phyloP scores from a whole-genome alignment of 805 yeast species.

The Candida lessepsii region DNA sequence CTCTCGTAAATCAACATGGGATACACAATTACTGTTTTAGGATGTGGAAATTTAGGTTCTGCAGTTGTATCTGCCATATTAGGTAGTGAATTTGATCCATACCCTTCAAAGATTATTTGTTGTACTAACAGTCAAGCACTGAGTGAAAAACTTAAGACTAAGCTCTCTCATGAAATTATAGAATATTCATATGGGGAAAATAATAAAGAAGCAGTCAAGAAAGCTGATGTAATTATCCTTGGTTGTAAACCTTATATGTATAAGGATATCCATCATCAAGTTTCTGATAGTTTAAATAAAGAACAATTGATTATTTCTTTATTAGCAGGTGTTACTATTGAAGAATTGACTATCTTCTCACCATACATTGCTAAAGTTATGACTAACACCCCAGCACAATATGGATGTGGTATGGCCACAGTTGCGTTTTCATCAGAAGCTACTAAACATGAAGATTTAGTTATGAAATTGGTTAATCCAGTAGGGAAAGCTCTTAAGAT shows the following conservation, averaged over 20 bases:
- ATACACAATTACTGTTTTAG: conserved; percentile 74
- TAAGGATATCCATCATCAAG: conserved; percentile 54
- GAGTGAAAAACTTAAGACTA: conserved; percentile 46
- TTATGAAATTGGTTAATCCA: conserved; percentile 54
- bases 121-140: conserved; percentile 53
- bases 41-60: conserved; percentile 95
- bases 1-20: conserved; percentile 4
- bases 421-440: conserved; percentile 68
- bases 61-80: conserved; percentile 84
- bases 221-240: conserved; percentile 69
- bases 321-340: conserved; percentile 90
- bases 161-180: conserved; percentile 43
- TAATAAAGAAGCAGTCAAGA: conserved; percentile 58
- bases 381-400: conserved; percentile 96
- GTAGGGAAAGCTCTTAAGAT: conserved; percentile 66
- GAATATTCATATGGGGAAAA: conserved; percentile 46
- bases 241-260: conserved; percentile 90
- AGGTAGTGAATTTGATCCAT: conserved; percentile 45
- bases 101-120: conserved; percentile 74
- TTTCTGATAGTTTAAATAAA: conserved; percentile 46
- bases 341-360: conserved; percentile 54
- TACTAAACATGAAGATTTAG: conserved; percentile 42
- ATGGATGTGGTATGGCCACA: conserved; percentile 91
- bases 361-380: conserved; percentile 80
- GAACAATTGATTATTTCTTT: conserved; percentile 70